Evolutionary conservation across 2,329 filamentous ascomycete genomes (phyloP).

Genomic region (Cryphonectria parasitica): DNA sequence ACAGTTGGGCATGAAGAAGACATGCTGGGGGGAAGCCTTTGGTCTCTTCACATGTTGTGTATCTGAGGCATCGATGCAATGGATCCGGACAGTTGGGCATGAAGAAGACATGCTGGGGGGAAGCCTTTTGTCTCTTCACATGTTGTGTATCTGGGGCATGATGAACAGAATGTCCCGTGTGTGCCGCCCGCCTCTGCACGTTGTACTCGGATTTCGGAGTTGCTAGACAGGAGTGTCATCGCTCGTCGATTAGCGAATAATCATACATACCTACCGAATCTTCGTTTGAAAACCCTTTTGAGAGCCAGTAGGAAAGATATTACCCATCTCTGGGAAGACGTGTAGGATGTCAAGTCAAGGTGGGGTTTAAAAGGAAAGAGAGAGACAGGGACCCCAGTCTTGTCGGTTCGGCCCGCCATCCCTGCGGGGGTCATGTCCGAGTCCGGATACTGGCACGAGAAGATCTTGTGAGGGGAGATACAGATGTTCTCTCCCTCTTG

Average conservation of each 20-base stretch:
- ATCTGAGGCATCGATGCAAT: not conserved
- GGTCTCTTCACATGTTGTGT: not conserved
- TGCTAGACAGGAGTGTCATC: not conserved
- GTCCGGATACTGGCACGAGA: not conserved
- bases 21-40: not conserved
- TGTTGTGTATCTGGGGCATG: not conserved
- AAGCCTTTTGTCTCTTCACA: not conserved
- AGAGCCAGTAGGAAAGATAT: too few relatives aligned
- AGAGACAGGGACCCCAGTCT: not conserved
- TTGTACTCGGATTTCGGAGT: not conserved
- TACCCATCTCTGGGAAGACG: not conserved
- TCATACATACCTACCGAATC: not conserved
- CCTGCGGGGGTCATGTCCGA: not conserved
- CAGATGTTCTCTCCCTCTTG: not conserved
- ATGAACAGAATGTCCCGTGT: not conserved
- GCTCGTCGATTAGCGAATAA: not conserved
- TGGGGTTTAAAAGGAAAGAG: not conserved
- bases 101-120: not conserved
- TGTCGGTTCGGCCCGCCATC: conserved; percentile 13
- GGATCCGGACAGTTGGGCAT: not conserved
- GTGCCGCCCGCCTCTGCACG: not conserved
- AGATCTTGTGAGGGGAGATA: not conserved
- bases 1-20: not conserved
- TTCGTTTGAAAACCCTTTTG: not conserved
- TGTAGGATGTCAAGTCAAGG: not conserved